Evolutionary conservation across 73 alveolate species (phyloP).

Genomic region (Paramecium primaurelia): DNA sequence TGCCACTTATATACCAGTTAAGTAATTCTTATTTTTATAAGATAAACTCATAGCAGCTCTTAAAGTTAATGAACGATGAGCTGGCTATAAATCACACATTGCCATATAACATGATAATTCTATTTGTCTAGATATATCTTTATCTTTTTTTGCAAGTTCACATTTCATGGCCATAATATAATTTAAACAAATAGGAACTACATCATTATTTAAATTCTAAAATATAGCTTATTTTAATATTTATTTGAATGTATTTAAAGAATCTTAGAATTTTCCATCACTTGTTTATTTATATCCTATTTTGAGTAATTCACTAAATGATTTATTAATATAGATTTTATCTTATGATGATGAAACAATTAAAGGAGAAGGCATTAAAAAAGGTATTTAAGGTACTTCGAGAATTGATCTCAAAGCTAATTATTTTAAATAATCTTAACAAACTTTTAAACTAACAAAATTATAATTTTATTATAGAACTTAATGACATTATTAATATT

Average conservation of each 20-base stretch:
- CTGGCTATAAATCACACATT: slow-evolving; percentile 45
- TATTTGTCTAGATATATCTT: not conserved
- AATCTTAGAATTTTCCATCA: slow-evolving; percentile 51
- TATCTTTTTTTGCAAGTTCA: slow-evolving; percentile 36
- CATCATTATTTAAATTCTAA: not conserved
- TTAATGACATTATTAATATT: not conserved
- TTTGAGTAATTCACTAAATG: not conserved
- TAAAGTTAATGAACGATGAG: slow-evolving; percentile 33
- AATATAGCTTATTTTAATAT: not conserved
- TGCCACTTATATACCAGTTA: slow-evolving; percentile 1
- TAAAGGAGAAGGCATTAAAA: not conserved
- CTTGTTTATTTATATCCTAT: slow-evolving; percentile 43
- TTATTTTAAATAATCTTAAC: not conserved
- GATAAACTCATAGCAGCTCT: slow-evolving; percentile 60
- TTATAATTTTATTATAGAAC: not conserved
- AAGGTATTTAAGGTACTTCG: slow-evolving; percentile 4
- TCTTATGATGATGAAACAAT: not conserved
- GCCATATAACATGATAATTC: slow-evolving; percentile 63
- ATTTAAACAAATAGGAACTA: slow-evolving; percentile 46
- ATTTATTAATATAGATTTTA: not conserved
- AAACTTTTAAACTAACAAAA: not conserved
- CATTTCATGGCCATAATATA: slow-evolving; percentile 63
- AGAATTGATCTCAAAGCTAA: not conserved
- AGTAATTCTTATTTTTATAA: slow-evolving; percentile 50
- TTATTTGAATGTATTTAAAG: slow-evolving; percentile 1